Evolutionary conservation across 75 land plant genomes (phyloP), one percentile per base, ranked within the genome.

Genomic region (Larix kaempferi): DNA sequence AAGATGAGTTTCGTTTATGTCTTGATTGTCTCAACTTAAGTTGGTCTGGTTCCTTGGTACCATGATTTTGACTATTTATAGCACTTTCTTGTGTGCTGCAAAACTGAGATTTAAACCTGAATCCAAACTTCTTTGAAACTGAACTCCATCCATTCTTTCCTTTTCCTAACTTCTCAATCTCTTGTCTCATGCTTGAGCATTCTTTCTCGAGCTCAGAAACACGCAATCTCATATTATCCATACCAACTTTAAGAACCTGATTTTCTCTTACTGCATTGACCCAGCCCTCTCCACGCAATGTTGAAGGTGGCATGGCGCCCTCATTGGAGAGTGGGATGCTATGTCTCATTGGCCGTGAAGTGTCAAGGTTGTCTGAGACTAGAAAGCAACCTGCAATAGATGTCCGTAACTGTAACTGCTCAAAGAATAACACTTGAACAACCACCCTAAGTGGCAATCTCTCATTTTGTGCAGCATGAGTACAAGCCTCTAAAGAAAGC

Each of bases 401-500:
- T n/a, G 89, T 86, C 13, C 93, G 80, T 21, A 91, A 80, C 79
- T 91, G 91, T 21, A 91, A 79, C 79, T 91, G 93, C 83, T 91
- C 93, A 72, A 91, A 91, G 85, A 91, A 91, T 44, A 91, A 85
- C 44, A 91, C 93, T 74, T 89, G 92, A 22, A 91, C 91, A 13
- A 98, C 81, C 11, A 90, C 86, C 61, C 99, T 78, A 25, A 98
- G 85, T 6, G 99, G 99, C n/a, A 98, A 86, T 71, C 99, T 79
- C 80, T 98, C 99, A 80, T 98, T 98, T 76, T 98, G 99, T 22
- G 99, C 93, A 35, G 93, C 93, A 77, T 91, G 93, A 4, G 93
- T 88, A 80, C 93, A 91, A n/a, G 93, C 93, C 75, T 91, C 93
- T 55, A 91, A 75, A 6, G 92, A 89, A 56, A 91, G 89, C 75